These are phyloP conservation scores for Plantago elongata DNA, from an alignment of 257 asterid species.

Conservation along the genomic window DNA sequence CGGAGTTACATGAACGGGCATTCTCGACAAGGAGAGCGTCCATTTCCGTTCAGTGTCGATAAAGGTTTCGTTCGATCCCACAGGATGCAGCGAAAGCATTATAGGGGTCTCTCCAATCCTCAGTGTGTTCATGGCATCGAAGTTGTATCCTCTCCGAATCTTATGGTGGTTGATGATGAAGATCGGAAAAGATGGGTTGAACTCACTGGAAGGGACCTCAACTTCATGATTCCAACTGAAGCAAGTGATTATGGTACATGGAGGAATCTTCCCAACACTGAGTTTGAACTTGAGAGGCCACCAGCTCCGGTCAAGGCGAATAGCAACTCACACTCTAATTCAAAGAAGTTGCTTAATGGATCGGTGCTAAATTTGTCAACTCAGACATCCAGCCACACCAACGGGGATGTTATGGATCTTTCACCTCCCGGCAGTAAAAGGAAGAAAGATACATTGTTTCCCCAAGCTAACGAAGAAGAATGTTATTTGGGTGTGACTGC, in stretches of 20 bases:
- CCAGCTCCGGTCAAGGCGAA: constrained; percentile 39
- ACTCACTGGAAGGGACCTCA: constrained; percentile 68
- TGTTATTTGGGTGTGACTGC: constrained; percentile 38
- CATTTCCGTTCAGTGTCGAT: constrained; percentile 81
- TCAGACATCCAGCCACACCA: constrained; percentile 48
- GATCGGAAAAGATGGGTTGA: constrained; percentile 82
- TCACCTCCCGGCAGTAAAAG: constrained; percentile 52
- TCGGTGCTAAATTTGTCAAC: constrained; percentile 58
- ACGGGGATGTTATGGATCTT: constrained; percentile 51
- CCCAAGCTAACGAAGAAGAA: constrained; percentile 44
- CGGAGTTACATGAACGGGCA: constrained; percentile 95
- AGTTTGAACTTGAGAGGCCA: constrained; percentile 69
- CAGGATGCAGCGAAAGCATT: constrained; percentile 91
- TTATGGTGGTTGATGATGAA: constrained; percentile 53
- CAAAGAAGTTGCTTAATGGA: constrained; percentile 66
- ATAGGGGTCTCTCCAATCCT: constrained; percentile 88
- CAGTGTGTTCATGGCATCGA: constrained; percentile 95
- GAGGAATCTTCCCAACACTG: constrained; percentile 78
- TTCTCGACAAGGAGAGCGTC: constrained; percentile 89
- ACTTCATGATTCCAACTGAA: constrained; percentile 59
- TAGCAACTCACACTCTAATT: constrained; percentile 30
- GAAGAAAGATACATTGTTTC: constrained; percentile 58
- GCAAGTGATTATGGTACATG: constrained; percentile 76
- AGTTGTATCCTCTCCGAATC: constrained; percentile 63
- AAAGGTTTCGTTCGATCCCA: constrained; percentile 89